phyloP scores from a whole-genome alignment of 2,329 filamentous ascomycete species.

The Aspergillus unguis region DNA sequence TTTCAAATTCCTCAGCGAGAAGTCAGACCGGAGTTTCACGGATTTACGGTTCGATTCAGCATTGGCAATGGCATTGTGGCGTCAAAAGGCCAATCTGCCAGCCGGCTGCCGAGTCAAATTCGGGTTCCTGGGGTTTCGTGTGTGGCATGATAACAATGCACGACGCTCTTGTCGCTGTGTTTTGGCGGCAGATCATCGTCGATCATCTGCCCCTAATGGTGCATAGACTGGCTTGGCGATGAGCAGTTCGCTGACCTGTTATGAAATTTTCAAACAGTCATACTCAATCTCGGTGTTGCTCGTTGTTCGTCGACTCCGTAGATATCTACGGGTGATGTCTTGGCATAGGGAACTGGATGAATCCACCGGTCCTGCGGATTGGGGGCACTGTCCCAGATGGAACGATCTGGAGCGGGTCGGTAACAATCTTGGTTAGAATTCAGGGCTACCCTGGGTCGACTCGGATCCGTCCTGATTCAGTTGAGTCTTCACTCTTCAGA shows the following conservation, averaged over 20 bases:
- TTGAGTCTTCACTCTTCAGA: too few species aligned
- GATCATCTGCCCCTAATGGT: conserved; percentile 18
- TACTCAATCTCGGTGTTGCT: not conserved
- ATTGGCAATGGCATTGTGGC: not conserved
- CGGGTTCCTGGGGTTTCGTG: conserved; percentile 6
- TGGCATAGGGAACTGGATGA: too few species aligned
- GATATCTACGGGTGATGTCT: too few species aligned
- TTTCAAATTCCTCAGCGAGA: conserved; percentile 8
- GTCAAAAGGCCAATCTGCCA: not conserved
- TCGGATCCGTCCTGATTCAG: too few species aligned
- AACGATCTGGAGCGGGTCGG: too few species aligned
- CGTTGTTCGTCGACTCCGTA: not conserved
- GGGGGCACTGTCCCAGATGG: too few species aligned
- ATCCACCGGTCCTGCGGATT: too few species aligned
- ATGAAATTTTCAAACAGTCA: too few species aligned
- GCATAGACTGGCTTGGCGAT: conserved; percentile 17
- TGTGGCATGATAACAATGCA: not conserved
- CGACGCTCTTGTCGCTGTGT: not conserved
- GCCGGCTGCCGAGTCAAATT: not conserved
- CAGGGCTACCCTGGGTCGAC: too few species aligned
- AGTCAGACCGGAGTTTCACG: conserved; percentile 4
- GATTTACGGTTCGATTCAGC: not conserved
- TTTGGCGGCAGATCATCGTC: conserved; percentile 20
- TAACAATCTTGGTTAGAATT: too few species aligned
- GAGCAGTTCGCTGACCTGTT: conserved; percentile 3